A percentile compares a stretch with the other conserved stretches of the same genome.
Evolutionary conservation across 2,329 filamentous ascomycete genomes (phyloP).

Genomic region (Hysterium pulicare): DNA sequence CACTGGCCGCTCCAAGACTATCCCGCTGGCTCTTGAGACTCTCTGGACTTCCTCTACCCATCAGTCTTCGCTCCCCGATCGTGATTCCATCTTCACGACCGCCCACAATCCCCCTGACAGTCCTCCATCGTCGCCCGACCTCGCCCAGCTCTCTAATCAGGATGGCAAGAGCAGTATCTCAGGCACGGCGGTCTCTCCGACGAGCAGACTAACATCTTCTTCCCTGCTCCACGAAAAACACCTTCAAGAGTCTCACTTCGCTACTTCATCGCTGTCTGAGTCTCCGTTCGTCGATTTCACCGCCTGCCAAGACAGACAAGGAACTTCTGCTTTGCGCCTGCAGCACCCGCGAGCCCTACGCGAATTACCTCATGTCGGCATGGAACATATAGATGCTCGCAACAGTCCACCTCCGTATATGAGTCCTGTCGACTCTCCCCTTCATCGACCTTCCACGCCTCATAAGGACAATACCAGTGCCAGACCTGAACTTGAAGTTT

Average conservation of each 20-base stretch:
- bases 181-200: conserved; percentile 28
- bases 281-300: conserved; percentile 6
- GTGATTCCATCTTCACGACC: conserved; percentile 63
- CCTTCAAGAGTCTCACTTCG: conserved; percentile 18
- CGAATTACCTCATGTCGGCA: conserved; percentile 30
- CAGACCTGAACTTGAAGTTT: conserved; percentile 13
- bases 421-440: conserved; percentile 36
- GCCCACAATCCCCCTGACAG: conserved; percentile 55
- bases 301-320: conserved; percentile 6
- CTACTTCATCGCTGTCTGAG: conserved; percentile 7
- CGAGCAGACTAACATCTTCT: conserved; percentile 31
- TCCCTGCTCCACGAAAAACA: conserved; percentile 30
- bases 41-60: conserved; percentile 37
- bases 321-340: conserved; percentile 10
- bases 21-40: conserved; percentile 29
- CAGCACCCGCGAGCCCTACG: conserved; percentile 29
- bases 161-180: conserved; percentile 22
- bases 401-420: conserved; percentile 36
- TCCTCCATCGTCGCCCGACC: conserved; percentile 37
- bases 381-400: conserved; percentile 18
- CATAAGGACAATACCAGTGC: conserved; percentile 9
- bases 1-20: conserved; percentile 38
- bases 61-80: conserved; percentile 56
- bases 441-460: conserved; percentile 30
- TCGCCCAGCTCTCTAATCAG: conserved; percentile 35